These are phyloP conservation scores for Arthrobotrys pseudoclavata DNA, from an alignment of 2,329 filamentous ascomycete species.

Conservation along the genomic window DNA sequence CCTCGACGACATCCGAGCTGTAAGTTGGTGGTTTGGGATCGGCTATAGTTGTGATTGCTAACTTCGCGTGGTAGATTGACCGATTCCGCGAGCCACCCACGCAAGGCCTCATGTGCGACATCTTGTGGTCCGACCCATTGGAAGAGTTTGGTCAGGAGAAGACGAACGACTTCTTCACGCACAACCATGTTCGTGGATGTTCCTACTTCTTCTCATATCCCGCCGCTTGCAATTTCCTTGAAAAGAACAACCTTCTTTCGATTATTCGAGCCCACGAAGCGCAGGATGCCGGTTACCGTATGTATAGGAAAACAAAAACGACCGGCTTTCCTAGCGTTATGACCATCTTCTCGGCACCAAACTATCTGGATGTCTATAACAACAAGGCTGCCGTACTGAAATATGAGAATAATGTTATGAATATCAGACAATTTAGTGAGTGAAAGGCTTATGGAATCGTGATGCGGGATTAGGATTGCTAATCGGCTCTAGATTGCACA, in stretches of 20 bases:
- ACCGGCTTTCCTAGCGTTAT: slow-evolving; percentile 99
- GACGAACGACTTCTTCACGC: slow-evolving; percentile 95
- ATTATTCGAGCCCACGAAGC: slow-evolving; percentile 98
- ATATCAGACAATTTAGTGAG: slow-evolving; percentile 91
- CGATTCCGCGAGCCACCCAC: slow-evolving; percentile 97
- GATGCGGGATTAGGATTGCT: neutral
- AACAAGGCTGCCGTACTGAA: slow-evolving; percentile 99
- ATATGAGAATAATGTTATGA: slow-evolving; percentile 99
- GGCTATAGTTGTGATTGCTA: slow-evolving; percentile 12
- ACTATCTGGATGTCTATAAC: slow-evolving; percentile 99
- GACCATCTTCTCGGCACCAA: slow-evolving; percentile 99
- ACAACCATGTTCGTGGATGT: slow-evolving; percentile 98
- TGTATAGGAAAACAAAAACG: slow-evolving; percentile 98
- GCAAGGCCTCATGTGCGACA: slow-evolving; percentile 98
- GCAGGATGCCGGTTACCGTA: slow-evolving; percentile 97
- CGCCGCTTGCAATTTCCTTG: slow-evolving; percentile 94
- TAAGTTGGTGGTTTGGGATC: slow-evolving; percentile 68
- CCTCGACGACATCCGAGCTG: slow-evolving; percentile 89
- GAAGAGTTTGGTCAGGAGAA: slow-evolving; percentile 99
- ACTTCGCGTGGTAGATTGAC: slow-evolving; percentile 77
- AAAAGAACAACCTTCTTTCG: slow-evolving; percentile 98
- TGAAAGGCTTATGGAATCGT: neutral
- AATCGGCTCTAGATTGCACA: slow-evolving; percentile 77
- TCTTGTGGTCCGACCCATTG: slow-evolving; percentile 97
- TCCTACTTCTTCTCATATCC: slow-evolving; percentile 99